Base-by-base conservation (phyloP, 345 rosid genomes). In the Brassica cretica region DNA sequence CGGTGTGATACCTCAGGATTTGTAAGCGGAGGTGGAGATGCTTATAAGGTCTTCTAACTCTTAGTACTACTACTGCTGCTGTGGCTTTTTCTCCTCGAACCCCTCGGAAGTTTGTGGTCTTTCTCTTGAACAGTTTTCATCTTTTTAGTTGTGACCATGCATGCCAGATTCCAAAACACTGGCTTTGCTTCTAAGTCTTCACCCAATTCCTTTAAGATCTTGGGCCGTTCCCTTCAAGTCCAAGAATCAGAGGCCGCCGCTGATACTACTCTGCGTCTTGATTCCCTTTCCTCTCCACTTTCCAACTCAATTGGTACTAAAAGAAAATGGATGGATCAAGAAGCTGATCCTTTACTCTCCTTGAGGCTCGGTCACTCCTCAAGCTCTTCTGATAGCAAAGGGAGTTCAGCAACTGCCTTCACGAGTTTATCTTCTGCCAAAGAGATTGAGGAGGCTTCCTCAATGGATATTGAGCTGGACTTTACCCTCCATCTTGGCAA, bases 361-460 rank as follows among this genome's bases (percentile, higher is more conserved):
- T 96, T 93, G 71, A 89, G 93, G 73, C 82, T 95, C 10, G 93
- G 96, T 37, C 84, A 80, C 55, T 76, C 94, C 4, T 72, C 93
- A 6, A 91, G 98, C 82, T 93, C 99, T 59, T 91, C 99, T 4
- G 97, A 95, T 78, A 93, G 96, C 81, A 91, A 91, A 83, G 97
- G 86, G 64, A 93, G 98, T 82, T 87, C 97, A 1, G 88, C 87
- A 62, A 90, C 96, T 78, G 93, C 86, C 76, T 87, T 88, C 83
- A 87, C 89, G 49, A 81, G 87, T 39, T 78, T 84, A 74, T 91
- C 97, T 66, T 87, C 97, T 9, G 86, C 92, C 55, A 94, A 89
- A 84, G 98, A 91, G 85, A 87, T 84, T 51, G 97, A 91, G 18
- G 99, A 88, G 70, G 98, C 87, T 79, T 91, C 94, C 18, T 88